phyloP scores from a whole-genome alignment of 2,329 filamentous ascomycete species.

The Aureobasidium pullulans region DNA sequence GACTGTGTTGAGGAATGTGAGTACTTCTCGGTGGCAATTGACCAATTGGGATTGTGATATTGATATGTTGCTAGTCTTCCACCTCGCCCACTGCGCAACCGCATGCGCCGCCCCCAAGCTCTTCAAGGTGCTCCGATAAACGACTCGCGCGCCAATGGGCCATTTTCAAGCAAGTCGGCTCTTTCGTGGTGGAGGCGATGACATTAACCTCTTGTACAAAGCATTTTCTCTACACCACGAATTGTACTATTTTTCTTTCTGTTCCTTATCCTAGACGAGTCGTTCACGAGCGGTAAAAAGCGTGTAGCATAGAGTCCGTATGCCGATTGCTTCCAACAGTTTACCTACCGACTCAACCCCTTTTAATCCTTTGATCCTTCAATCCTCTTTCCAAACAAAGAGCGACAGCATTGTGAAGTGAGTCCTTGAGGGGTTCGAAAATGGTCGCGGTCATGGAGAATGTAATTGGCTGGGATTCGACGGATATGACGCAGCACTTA shows the following conservation, averaged over 20 bases:
- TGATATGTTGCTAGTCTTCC: constrained; percentile 65
- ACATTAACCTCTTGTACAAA: constrained; percentile 14
- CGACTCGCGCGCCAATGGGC: neutral
- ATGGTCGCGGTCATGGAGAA: neutral
- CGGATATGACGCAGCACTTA: constrained; percentile 8
- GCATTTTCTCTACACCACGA: constrained; percentile 7
- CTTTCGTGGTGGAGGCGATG: constrained; percentile 12
- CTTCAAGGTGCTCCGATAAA: constrained; percentile 83
- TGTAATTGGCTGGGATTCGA: neutral
- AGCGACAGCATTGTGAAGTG: neutral
- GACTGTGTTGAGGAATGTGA: constrained; percentile 99
- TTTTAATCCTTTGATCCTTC: too few relatives aligned
- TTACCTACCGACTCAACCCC: too few relatives aligned
- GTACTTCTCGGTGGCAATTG: constrained; percentile 33
- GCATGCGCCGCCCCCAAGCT: constrained; percentile 94
- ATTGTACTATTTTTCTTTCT: constrained; percentile 15
- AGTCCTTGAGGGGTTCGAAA: neutral
- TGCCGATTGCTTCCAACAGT: constrained; percentile 1
- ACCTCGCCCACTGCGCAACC: constrained; percentile 91
- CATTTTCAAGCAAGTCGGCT: constrained; percentile 9
- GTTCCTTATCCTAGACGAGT: neutral
- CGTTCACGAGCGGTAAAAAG: constrained; percentile 5
- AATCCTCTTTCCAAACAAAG: too few relatives aligned
- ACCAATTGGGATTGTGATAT: neutral
- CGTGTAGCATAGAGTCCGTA: constrained; percentile 9